Conservation (phyloP, 139 green algal genomes). For the Dunaliella primolecta region DNA sequence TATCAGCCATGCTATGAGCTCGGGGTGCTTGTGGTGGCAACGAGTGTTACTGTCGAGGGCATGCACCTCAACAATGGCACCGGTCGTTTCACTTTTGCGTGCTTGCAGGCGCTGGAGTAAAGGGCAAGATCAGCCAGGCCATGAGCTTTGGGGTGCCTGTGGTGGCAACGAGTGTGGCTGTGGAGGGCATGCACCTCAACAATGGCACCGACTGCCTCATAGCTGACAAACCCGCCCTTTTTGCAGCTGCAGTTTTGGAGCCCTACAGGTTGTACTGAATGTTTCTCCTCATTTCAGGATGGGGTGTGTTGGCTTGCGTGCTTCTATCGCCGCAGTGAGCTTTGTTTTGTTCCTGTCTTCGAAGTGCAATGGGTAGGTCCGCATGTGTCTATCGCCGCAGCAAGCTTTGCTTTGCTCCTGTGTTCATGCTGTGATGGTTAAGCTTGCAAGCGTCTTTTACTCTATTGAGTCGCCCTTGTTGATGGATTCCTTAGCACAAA, state of each 20-base stretch:
- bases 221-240: not conserved
- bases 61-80: conserved; percentile 14
- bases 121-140: conserved; percentile 34
- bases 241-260: not conserved
- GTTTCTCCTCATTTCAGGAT: no score
- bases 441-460: no score
- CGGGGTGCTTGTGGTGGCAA: conserved; percentile 17
- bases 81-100: no score
- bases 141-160: conserved; percentile 20
- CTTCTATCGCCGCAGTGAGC: no score
- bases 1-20: conserved; percentile 23
- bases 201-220: conserved; percentile 15
- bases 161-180: conserved; percentile 7
- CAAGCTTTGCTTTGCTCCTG: no score
- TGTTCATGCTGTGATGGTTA: no score
- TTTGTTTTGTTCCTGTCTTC: no score
- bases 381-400: no score
- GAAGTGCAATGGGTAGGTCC: no score
- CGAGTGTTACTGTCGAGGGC: conserved; percentile 4
- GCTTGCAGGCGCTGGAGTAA: conserved; percentile 26
- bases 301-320: no score
- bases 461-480: no score
- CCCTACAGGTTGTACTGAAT: not conserved
- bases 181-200: conserved; percentile 13
- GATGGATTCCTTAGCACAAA: no score